phyloP scores from a whole-genome alignment of 352 stramenopile species.

The Peronospora farinosa region DNA sequence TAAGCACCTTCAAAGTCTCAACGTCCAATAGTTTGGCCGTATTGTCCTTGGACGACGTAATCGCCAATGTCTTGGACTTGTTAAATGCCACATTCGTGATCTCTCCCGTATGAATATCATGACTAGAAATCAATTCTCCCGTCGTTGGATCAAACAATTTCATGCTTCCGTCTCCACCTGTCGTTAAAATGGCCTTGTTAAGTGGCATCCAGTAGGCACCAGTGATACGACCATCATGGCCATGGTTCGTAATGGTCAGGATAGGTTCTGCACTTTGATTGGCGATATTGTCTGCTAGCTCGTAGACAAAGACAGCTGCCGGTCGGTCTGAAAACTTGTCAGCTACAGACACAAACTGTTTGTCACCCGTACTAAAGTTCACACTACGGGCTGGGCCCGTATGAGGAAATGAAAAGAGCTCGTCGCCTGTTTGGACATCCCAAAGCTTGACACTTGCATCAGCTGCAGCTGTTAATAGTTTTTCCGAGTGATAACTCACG shows the following conservation, averaged over 20 bases:
- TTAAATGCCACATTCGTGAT: slow-evolving; percentile 96
- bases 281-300: slow-evolving; percentile 55
- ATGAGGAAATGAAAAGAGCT: slow-evolving; percentile 83
- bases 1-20: slow-evolving; percentile 92
- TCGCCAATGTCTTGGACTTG: slow-evolving; percentile 93
- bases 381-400: slow-evolving; percentile 77
- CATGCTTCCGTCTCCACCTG: slow-evolving; percentile 68
- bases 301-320: slow-evolving; percentile 74
- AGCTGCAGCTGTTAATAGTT: slow-evolving; percentile 92
- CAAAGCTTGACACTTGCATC: slow-evolving; percentile 91
- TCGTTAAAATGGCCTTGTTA: slow-evolving; percentile 85
- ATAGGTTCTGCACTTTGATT: slow-evolving; percentile 57
- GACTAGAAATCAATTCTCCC: slow-evolving; percentile 63
- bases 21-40: slow-evolving; percentile 95
- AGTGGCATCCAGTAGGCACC: slow-evolving; percentile 82
- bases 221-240: slow-evolving; percentile 74
- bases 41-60: slow-evolving; percentile 97
- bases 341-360: slow-evolving; percentile 75
- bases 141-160: slow-evolving; percentile 79
- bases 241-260: slow-evolving; percentile 72
- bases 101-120: slow-evolving; percentile 92
- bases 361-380: slow-evolving; percentile 83
- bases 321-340: slow-evolving; percentile 84
- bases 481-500: slow-evolving; percentile 89
- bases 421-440: slow-evolving; percentile 86